These are phyloP conservation scores for Physcomitrellopsis africana DNA, from an alignment of 225 moss, liverwort and hornwort species.

Conservation along the genomic window DNA sequence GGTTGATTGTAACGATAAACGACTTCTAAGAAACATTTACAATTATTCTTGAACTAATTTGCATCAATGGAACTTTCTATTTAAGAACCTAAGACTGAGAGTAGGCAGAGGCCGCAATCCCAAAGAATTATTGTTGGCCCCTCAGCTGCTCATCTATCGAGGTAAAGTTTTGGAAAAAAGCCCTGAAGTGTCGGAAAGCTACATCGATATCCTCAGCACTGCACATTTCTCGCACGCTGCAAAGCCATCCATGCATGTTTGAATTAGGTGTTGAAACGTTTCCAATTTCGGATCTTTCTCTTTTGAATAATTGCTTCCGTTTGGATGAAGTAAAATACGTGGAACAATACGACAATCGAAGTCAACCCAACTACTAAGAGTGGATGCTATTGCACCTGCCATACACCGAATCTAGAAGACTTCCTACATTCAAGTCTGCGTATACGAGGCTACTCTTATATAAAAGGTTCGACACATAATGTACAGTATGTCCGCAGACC, in stretches of 20 bases:
- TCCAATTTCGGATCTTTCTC: background rate
- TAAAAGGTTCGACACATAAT: background rate
- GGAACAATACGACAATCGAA: background rate
- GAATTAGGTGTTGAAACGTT: background rate
- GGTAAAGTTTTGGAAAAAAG: conserved; percentile 66
- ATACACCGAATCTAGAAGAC: background rate
- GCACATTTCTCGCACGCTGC: conserved; percentile 81
- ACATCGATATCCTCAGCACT: conserved; percentile 66
- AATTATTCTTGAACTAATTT: conserved; percentile 29
- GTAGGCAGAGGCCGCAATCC: conserved; percentile 18
- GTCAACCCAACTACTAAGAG: background rate
- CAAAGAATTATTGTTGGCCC: conserved; percentile 43
- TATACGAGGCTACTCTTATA: background rate
- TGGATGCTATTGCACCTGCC: conserved; percentile 5
- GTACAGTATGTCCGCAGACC: background rate
- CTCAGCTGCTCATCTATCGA: conserved; percentile 69
- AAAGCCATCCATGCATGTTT: conserved; percentile 15
- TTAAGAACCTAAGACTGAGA: conserved; percentile 31
- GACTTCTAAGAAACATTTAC: conserved; percentile 33
- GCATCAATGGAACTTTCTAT: conserved; percentile 22
- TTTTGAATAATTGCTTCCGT: background rate
- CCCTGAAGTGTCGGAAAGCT: conserved; percentile 66
- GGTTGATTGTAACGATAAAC: background rate
- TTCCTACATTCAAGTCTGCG: background rate
- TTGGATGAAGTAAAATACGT: conserved; percentile 3